Evolutionary conservation across 805 yeast species (phyloP), one percentile per base, ranked within the genome.

Genomic region (Vanderwaltozyma verrucispora): DNA sequence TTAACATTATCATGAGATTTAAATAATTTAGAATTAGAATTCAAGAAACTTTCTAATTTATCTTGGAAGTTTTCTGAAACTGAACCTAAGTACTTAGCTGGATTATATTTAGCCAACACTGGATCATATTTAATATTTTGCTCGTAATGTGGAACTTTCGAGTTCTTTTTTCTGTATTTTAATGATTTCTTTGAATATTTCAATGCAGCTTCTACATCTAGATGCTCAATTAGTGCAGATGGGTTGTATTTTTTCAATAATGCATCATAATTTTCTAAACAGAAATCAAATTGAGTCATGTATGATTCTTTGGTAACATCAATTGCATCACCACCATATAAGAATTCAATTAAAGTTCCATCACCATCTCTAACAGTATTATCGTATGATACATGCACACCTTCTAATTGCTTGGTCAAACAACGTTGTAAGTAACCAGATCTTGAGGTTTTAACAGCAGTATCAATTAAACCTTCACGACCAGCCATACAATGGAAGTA

Each of bases 401-500:
- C 98, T 64, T 92, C 99, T 46, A 92, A 71, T 67, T 92, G 98
- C 64, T 92, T 92, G 42, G 95, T 92, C 65, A 92, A 74, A 75
- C 99, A 94, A 68, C 99, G 80, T 68, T 92, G 99, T 62, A 92
- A 72, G 65, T 92, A 92, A 58, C 99, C 99, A 42, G 97, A 88
- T 66, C 96, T 80, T 16, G 96, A 85, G 9, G 99, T 92, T 67
- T 92, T 92, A 47, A 92, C 99, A 35, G 99, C 98, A 42, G 99
- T 92, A 72, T 92, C 99, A 67, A 92, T 92, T 56, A 92, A 75
- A 68, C 99, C 99, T 71, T 92, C 99, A 71, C 99, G 82, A 66
- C 99, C 99, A 39, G 99, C 98, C 98, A 92, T 92, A 71, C 97
- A 92, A 68, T 92, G 99, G 92, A 94, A 92, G 60, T 88, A 92